Evolutionary conservation across 139 green algal species (phyloP), one percentile per base, ranked within the genome.

Genomic region (Chlorella sp.): DNA sequence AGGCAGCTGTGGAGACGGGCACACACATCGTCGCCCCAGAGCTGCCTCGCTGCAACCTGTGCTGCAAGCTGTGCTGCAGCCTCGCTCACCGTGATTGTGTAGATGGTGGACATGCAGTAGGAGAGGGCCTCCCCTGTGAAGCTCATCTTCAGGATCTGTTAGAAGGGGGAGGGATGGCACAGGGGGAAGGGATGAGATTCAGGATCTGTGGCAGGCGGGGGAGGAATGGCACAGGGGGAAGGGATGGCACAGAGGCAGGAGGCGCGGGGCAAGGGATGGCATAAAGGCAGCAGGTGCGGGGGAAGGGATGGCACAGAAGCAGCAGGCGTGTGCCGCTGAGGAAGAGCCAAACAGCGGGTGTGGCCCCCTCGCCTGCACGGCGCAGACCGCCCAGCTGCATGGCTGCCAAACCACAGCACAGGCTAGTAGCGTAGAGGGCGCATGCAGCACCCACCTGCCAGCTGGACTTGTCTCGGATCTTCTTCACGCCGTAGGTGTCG

Each of bases 71-170:
- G 46, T 24, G 51, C 51, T 60, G 9, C 51, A 11, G 51, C 51
- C 14, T 60, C 14, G 24, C 51, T 60, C 14, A 60, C 51, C 16
- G 76, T 78, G 34, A 90, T 65, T 3, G 79, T 70, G 46, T 91
- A 91, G 38, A 80, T 60, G 1, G 87, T 28, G 3, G 17, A 34
- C 36, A 83, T 60, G 38, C 67, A 87, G 44, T 76, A 88, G 11
- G 68, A 38, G 34, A 87, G 46, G 20, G 82, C 65, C 34, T 84
- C 84, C 1, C 87, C 85, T 2, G 81, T 83, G 7, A 91, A 22
- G 1, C 56, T 40, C 80, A 90, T 84, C 46, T 64, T 44, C 19
- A 90, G 46, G 17, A 86, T 77, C 80, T 91, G 73, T 24, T 73
- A 0, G 26, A 32, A n/a, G 26, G 28, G 67, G 36, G 1, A 56